Evolutionary conservation across 2,329 filamentous ascomycete species (phyloP), one percentile per base, ranked within the genome.

Genomic region (Emericellopsis cladophorae): DNA sequence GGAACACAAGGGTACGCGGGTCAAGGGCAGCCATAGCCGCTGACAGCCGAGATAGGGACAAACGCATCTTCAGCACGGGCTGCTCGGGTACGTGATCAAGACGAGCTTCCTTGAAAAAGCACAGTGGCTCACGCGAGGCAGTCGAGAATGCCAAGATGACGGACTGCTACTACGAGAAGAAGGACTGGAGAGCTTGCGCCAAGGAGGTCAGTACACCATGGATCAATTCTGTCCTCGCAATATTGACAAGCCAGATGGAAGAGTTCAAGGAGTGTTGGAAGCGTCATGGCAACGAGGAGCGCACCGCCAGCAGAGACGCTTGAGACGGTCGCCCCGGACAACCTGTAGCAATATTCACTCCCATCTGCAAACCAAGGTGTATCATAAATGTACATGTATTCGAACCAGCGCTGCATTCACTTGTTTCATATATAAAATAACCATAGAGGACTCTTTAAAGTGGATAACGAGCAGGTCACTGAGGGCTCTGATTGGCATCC

Each of bases 41-140:
- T 43, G 29, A 43, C 42, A 43, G 24, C 33, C 23, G 33, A 40
- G 32, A 44, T 57, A 96, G 90, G 90, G 89, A 96, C 68, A 90
- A 95, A 74, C 76, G 92, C 57, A 96, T 96, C 61, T 94, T 87
- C 68, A 95, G 87, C 68, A 96, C 90, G 3, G 92, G 90, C 44
- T 96, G 90, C 56, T 77, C 88, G 62, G 81, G 90, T 94, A 65
- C 56, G 66, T n/a, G 10, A 9, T 35, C 18, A 35, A 9, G 18
- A n/a, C 14, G n/a, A 9, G 15, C n/a, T 35, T 10, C 9, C 18
- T n/a, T 9, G 33, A n/a, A 2, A 35, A 5, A 5, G 26, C 26
- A 12, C 26, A 29, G 26, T 7, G 16, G 36, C 10, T 26, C 2
- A 40, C 31, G 16, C 16, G 11, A 24, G n/a, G 26, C 33, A 95